Conservation (phyloP, 345 rosid genomes). For the Lepidium didymum region DNA sequence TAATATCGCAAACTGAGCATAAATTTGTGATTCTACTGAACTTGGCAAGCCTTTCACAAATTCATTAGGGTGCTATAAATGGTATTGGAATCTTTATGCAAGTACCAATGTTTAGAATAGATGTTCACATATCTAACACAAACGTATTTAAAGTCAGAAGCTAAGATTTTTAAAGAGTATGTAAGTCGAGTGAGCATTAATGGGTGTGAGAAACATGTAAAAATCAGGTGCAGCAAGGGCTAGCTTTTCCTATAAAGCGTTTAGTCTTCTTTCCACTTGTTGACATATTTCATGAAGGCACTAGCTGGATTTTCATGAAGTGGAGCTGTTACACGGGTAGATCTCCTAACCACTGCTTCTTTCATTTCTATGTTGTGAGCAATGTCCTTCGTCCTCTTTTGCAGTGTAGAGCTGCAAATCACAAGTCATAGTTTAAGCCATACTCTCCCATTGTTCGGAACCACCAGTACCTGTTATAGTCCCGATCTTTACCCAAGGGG, state of each 20-base stretch:
- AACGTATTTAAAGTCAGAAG: too few species aligned
- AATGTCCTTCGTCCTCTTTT: conserved; percentile 62
- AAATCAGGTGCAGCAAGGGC: too few species aligned
- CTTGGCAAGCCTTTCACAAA: too few species aligned
- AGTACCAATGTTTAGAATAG: too few species aligned
- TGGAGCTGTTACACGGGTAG: conserved; percentile 80
- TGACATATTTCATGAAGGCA: conserved; percentile 71
- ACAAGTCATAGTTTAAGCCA: conserved; percentile 18
- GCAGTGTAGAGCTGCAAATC: conserved; percentile 47
- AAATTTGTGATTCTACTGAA: too few species aligned
- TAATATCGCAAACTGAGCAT: too few species aligned
- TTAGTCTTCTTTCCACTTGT: conserved; percentile 90
- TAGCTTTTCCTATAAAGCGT: conserved; percentile 13
- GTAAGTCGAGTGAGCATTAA: too few species aligned
- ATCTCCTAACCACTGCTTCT: conserved; percentile 83
- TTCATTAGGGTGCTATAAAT: too few species aligned
- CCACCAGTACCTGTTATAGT: conserved; percentile 94
- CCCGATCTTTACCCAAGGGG: conserved; percentile 76
- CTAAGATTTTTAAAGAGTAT: too few species aligned
- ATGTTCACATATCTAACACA: too few species aligned
- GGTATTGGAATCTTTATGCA: too few species aligned
- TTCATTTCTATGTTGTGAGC: conserved; percentile 54
- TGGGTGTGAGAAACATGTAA: too few species aligned
- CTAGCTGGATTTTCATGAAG: conserved; percentile 74
- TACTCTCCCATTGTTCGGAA: conserved; percentile 83